Percentiles rank a stretch among this genome's conserved stretches.
These are phyloP conservation scores for Oryza meridionalis DNA, from an alignment of 176 grass and related monocot genomes.

Conservation along the genomic window DNA sequence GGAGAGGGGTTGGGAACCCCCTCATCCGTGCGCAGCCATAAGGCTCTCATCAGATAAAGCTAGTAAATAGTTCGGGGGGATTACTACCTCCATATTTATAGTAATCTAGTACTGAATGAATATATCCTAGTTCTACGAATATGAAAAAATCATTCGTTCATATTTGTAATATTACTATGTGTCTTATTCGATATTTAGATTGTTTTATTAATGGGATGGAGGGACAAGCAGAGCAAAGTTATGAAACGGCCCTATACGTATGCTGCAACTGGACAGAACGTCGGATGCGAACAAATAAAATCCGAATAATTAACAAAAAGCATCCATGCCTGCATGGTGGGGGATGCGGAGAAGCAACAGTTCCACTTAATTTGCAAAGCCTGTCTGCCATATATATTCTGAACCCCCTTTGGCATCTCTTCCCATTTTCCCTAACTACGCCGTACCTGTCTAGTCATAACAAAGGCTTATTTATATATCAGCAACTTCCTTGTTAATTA, in stretches of 20 bases:
- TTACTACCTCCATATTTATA: too few species aligned
- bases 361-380: slow-evolving; percentile 10
- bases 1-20: too few species aligned
- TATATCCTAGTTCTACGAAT: too few species aligned
- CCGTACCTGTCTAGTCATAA: background rate
- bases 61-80: too few species aligned
- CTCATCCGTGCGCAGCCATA: too few species aligned
- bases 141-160: too few species aligned
- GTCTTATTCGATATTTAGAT: too few species aligned
- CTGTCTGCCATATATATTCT: background rate
- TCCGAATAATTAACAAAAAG: background rate
- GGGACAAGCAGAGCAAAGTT: background rate
- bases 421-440: background rate
- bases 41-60: too few species aligned
- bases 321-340: background rate
- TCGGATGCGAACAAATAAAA: background rate
- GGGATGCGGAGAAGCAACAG: background rate
- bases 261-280: background rate
- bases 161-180: too few species aligned
- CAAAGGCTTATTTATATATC: background rate
- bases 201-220: too few species aligned
- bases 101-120: too few species aligned
- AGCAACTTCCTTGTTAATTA: background rate
- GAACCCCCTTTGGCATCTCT: background rate
- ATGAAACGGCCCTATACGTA: background rate